A percentile compares a stretch with the other conserved stretches of the same genome.
Conservation (phyloP, 2,329 filamentous ascomycete species). For the Trichoderma atroviride region DNA sequence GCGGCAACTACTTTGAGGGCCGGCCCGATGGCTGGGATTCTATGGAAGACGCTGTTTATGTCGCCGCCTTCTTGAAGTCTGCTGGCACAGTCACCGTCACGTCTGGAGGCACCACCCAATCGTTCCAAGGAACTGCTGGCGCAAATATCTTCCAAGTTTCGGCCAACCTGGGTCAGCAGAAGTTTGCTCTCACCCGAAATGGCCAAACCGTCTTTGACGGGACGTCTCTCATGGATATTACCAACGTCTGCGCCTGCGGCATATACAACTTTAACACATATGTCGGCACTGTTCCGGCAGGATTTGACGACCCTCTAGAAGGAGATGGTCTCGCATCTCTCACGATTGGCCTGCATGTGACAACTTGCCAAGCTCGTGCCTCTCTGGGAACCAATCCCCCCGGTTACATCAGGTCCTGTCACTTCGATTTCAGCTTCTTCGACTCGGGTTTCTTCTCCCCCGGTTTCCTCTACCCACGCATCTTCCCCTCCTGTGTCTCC, state of each 20-base stretch:
- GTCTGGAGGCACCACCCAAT: conserved; percentile 48
- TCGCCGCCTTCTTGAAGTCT: conserved; percentile 52
- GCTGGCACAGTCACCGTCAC: conserved; percentile 48
- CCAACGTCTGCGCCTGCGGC: conserved; percentile 52
- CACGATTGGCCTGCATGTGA: conserved; percentile 25
- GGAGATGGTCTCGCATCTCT: conserved; percentile 23
- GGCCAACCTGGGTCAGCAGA: conserved; percentile 46
- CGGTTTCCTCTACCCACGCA: conserved; percentile 14
- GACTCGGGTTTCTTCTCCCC: conserved; percentile 8
- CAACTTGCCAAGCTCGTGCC: conserved; percentile 33
- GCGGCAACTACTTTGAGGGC: conserved; percentile 56
- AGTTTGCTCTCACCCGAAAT: conserved; percentile 49
- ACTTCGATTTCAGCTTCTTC: conserved; percentile 9
- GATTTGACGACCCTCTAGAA: conserved; percentile 28
- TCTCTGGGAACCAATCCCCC: conserved; percentile 34
- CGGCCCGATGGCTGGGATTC: conserved; percentile 54
- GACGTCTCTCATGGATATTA: conserved; percentile 53
- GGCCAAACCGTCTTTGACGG: conserved; percentile 47
- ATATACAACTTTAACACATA: conserved; percentile 62
- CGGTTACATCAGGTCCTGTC: conserved; percentile 44
- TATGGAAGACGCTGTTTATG: conserved; percentile 54
- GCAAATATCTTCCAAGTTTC: conserved; percentile 45
- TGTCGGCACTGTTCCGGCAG: conserved; percentile 50
- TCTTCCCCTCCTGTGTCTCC: conserved; percentile 23
- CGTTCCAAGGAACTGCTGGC: conserved; percentile 36